These are phyloP conservation scores for Breynia disticha DNA, from an alignment of 441 rosid species.

Conservation along the genomic window DNA sequence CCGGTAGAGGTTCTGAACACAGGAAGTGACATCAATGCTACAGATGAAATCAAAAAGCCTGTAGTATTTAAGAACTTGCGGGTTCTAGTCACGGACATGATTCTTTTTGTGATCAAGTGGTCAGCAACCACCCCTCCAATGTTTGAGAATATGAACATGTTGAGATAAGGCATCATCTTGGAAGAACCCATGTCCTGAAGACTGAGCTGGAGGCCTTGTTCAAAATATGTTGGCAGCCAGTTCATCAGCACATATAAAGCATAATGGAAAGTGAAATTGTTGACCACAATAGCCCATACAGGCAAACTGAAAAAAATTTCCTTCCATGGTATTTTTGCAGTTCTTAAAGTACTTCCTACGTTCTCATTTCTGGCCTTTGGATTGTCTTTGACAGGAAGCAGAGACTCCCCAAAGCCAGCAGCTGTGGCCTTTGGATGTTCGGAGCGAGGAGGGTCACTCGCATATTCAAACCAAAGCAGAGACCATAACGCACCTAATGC, in stretches of 20 bases:
- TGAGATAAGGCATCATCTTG: constrained; percentile 92
- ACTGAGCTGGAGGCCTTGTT: constrained; percentile 80
- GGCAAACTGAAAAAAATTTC: constrained; percentile 57
- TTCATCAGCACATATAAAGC: constrained; percentile 89
- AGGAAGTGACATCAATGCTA: constrained; percentile 78
- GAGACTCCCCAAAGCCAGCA: constrained; percentile 70
- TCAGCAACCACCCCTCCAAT: constrained; percentile 86
- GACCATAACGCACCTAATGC: constrained; percentile 75
- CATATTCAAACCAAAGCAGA: constrained; percentile 66
- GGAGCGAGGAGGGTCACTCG: constrained; percentile 80
- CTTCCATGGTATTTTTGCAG: constrained; percentile 75
- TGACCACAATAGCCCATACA: constrained; percentile 84
- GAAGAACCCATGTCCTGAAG: constrained; percentile 94
- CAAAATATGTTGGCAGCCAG: constrained; percentile 89
- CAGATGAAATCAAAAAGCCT: constrained; percentile 70
- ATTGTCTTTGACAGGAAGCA: constrained; percentile 51
- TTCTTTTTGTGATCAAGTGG: constrained; percentile 67
- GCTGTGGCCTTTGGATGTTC: constrained; percentile 87
- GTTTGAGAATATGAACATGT: constrained; percentile 89
- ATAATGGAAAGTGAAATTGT: constrained; percentile 88
- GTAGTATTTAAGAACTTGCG: constrained; percentile 68
- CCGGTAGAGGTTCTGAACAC: constrained; percentile 61
- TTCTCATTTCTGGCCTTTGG: constrained; percentile 50
- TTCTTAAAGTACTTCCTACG: constrained; percentile 35
- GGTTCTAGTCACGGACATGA: constrained; percentile 67